Percentiles rank a stretch among this genome's conserved stretches.
phyloP scores from a whole-genome alignment of 805 yeast species.

The Candida suzukii region DNA sequence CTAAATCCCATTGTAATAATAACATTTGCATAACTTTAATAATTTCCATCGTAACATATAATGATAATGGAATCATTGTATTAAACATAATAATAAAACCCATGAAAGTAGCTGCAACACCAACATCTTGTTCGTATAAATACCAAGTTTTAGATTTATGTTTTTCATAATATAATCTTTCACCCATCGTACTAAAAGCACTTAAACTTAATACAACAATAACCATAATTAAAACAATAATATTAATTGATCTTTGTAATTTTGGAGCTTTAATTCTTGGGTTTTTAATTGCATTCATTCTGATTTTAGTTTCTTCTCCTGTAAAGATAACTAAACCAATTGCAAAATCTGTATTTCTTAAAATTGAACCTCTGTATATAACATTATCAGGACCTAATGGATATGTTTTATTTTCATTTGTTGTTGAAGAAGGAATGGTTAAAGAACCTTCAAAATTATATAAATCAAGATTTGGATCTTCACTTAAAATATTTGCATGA shows the following conservation, averaged over 20 bases:
- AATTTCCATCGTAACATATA: slow-evolving; percentile 94
- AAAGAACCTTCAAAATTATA: slow-evolving; percentile 86
- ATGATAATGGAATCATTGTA: slow-evolving; percentile 88
- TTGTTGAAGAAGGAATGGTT: slow-evolving; percentile 22
- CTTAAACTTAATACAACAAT: slow-evolving; percentile 67
- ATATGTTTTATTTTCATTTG: slow-evolving; percentile 26
- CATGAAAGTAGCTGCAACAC: slow-evolving; percentile 86
- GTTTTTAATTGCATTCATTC: slow-evolving; percentile 89
- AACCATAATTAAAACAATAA: slow-evolving; percentile 85
- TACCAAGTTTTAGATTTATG: slow-evolving; percentile 61
- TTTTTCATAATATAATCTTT: slow-evolving; percentile 42
- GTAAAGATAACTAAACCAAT: slow-evolving; percentile 84
- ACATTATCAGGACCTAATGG: slow-evolving; percentile 78
- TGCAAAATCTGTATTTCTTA: slow-evolving; percentile 73
- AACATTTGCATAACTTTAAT: slow-evolving; percentile 83
- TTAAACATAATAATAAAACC: slow-evolving; percentile 96
- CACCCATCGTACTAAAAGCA: slow-evolving; percentile 76
- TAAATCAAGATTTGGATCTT: slow-evolving; percentile 88
- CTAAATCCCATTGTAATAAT: slow-evolving; percentile 82
- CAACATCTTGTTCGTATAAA: slow-evolving; percentile 62
- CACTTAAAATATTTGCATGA: slow-evolving; percentile 54
- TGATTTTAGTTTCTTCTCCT: slow-evolving; percentile 92
- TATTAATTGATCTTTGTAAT: slow-evolving; percentile 73
- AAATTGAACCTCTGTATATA: slow-evolving; percentile 83
- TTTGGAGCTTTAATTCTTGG: slow-evolving; percentile 93